Conservation (phyloP, 140 eudicot genomes). For the Senecio squalidus region DNA sequence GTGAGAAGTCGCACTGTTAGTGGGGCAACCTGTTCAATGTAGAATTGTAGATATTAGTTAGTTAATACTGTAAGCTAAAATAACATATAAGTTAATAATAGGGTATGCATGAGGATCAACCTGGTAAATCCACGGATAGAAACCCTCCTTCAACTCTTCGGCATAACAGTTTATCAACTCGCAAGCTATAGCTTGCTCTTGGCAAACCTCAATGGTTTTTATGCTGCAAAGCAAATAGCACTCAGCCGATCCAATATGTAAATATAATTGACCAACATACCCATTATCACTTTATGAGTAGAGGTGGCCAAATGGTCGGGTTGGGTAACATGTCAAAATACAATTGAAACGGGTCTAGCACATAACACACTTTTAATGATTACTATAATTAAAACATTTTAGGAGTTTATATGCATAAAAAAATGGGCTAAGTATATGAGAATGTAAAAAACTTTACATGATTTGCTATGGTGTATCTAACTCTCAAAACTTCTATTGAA, state of each 20-base stretch:
- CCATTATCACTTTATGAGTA: too few species aligned
- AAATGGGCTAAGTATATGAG: too few species aligned
- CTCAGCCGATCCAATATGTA: slow-evolving; percentile 6
- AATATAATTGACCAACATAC: too few species aligned
- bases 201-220: slow-evolving; percentile 96
- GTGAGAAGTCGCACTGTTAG: slow-evolving; percentile 86
- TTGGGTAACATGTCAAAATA: too few species aligned
- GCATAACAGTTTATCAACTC: slow-evolving; percentile 95
- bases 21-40: slow-evolving; percentile 73
- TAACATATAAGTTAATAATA: background rate
- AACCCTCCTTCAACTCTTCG: slow-evolving; percentile 92
- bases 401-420: too few species aligned
- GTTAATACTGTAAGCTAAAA: background rate
- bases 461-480: too few species aligned
- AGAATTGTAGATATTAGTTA: slow-evolving; percentile 7
- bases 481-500: too few species aligned
- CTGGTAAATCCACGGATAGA: slow-evolving; percentile 99
- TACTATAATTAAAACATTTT: too few species aligned
- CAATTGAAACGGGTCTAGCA: too few species aligned
- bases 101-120: slow-evolving; percentile 26
- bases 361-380: too few species aligned
- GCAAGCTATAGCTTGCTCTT: slow-evolving; percentile 97
- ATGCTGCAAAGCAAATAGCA: slow-evolving; percentile 63
- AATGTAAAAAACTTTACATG: too few species aligned
- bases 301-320: too few species aligned